Conservation (phyloP, 331 rosid species). For the Malus hybrid region DNA sequence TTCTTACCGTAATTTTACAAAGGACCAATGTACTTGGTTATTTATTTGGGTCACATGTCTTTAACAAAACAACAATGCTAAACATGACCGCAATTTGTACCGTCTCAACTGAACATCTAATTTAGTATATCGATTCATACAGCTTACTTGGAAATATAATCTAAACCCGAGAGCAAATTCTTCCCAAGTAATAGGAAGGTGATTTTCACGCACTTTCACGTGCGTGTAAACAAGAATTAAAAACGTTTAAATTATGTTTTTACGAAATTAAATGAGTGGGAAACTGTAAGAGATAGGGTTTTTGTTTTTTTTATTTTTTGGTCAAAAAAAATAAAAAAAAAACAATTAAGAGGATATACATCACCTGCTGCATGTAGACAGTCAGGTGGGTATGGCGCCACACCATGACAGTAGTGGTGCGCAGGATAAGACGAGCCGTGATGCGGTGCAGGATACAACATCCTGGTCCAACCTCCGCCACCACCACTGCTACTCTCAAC, state of each 20-base stretch:
- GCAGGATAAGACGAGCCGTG: conserved; percentile 52
- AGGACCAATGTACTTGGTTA: background rate
- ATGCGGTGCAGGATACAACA: conserved; percentile 53
- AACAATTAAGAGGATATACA: background rate
- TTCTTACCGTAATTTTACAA: too few relatives aligned
- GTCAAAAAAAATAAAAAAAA: background rate
- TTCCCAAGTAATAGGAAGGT: conserved; percentile 45
- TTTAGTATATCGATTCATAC: background rate
- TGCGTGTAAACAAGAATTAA: background rate
- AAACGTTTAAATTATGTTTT: background rate
- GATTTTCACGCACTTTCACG: conserved; percentile 30
- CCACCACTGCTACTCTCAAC: background rate
- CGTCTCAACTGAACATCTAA: background rate
- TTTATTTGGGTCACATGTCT: background rate
- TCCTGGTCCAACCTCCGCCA: conserved; percentile 47
- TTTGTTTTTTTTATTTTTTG: too few relatives aligned
- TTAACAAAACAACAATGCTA: background rate
- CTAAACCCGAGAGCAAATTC: conserved; percentile 8
- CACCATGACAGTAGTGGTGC: conserved; percentile 43
- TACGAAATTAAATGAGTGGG: background rate
- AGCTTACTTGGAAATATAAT: background rate
- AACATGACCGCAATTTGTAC: background rate
- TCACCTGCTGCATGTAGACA: conserved; percentile 71
- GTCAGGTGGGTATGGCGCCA: conserved; percentile 46
- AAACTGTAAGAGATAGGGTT: conserved; percentile 5